These are phyloP conservation scores for Penicillium janthinellum DNA, from an alignment of 2,329 filamentous ascomycete genomes.

Conservation along the genomic window DNA sequence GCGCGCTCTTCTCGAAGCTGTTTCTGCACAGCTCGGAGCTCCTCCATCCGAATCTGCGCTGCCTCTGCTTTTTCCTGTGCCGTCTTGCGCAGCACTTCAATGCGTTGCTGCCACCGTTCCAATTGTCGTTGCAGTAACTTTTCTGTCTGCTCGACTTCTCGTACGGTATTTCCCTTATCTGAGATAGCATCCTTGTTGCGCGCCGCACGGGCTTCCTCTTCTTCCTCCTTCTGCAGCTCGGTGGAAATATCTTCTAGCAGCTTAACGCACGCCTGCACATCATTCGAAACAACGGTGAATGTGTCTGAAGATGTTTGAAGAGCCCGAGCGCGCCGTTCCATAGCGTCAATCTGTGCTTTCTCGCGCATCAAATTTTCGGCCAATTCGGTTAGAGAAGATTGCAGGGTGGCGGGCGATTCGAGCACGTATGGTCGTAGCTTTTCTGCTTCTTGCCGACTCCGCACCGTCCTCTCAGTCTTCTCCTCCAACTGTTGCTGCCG, in stretches of 20 bases:
- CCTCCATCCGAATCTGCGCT: constrained; percentile 87
- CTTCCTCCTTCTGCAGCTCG: constrained; percentile 89
- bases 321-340: constrained; percentile 84
- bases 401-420: constrained; percentile 81
- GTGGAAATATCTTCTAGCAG: constrained; percentile 81
- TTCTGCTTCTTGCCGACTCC: constrained; percentile 77
- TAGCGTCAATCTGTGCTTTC: constrained; percentile 79
- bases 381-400: constrained; percentile 78
- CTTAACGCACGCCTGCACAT: constrained; percentile 86
- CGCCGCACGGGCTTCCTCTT: constrained; percentile 77
- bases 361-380: constrained; percentile 76
- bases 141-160: constrained; percentile 89
- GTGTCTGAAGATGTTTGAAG: constrained; percentile 91
- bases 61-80: constrained; percentile 78
- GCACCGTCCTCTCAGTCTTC: constrained; percentile 57
- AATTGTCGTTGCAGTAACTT: constrained; percentile 80
- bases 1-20: constrained; percentile 80
- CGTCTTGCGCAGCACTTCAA: constrained; percentile 77
- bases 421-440: constrained; percentile 91
- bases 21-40: constrained; percentile 76
- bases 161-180: constrained; percentile 83
- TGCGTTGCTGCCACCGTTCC: constrained; percentile 81
- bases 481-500: constrained; percentile 64
- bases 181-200: constrained; percentile 84
- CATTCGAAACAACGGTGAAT: constrained; percentile 78